A percentile compares a stretch with the other conserved stretches of the same genome.
Evolutionary conservation across 1,284 basidiomycete genomes (phyloP).

Genomic region (Moniliella sp.): DNA sequence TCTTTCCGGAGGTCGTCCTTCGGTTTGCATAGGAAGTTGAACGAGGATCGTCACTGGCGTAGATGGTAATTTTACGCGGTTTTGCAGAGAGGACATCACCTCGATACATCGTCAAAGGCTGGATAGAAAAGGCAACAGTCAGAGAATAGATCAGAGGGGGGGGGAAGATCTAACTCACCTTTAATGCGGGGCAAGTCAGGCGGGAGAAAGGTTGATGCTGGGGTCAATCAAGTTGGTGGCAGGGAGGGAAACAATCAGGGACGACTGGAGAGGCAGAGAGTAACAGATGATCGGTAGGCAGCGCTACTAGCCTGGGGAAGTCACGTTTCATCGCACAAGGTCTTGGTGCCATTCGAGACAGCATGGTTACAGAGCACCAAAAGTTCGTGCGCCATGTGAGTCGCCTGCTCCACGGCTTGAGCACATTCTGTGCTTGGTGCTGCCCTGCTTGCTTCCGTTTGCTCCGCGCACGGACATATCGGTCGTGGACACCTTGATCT

Average conservation of each 20-base stretch:
- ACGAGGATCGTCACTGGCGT: slow-evolving; percentile 59
- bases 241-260: slow-evolving; percentile 63
- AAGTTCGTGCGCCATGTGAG: slow-evolving; percentile 24
- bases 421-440: too few relatives aligned
- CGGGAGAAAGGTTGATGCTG: slow-evolving; percentile 66
- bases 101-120: slow-evolving; percentile 51
- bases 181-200: slow-evolving; percentile 52
- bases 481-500: slow-evolving; percentile 52
- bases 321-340: slow-evolving; percentile 13
- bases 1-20: slow-evolving; percentile 95
- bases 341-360: slow-evolving; percentile 11
- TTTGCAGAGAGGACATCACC: slow-evolving; percentile 77
- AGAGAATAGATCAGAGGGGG: too few relatives aligned
- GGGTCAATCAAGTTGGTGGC: slow-evolving; percentile 33
- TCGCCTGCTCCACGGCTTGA: slow-evolving; percentile 13
- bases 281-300: slow-evolving; percentile 13
- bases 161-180: too few relatives aligned
- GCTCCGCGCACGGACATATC: too few relatives aligned
- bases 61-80: slow-evolving; percentile 76
- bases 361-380: slow-evolving; percentile 20
- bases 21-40: slow-evolving; percentile 87
- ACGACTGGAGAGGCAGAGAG: slow-evolving; percentile 81
- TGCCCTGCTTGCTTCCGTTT: slow-evolving; percentile 6
- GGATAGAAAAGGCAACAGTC: too few relatives aligned
- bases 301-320: slow-evolving; percentile 14